Evolutionary conservation across 192 early-diverging fungal genomes (phyloP), one percentile per base, ranked within the genome.

Genomic region (Umbelopsis sp.): DNA sequence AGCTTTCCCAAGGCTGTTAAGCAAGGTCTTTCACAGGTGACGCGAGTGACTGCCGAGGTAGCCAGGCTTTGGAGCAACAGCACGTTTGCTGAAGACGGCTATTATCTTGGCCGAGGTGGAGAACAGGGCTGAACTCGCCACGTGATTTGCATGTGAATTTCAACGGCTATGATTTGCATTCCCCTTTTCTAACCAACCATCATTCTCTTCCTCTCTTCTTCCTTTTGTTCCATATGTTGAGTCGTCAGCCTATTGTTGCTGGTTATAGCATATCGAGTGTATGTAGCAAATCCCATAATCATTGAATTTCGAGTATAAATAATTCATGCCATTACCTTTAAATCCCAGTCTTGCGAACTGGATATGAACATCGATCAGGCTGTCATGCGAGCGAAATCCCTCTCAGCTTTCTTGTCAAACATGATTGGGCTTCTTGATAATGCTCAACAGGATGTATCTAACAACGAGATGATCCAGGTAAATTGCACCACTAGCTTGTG

Each of bases 1-100:
- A 25, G 33, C 20, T 78, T 71, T 67, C 71, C 76, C 27, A 73
- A 73, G 47, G n/a, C 71, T 15, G 49, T 78, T n/a, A 73, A 73
- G 45, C 76, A 78, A 46, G 76, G 76, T 3, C 73, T 68, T 49
- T 52, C 73, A 6, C 64, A 78, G 33, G 71, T 78, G 1, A 78
- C 76, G 2, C 48, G 76, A 27, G 68, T 78, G 16, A 78, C 76
- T 15, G 68, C 76, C 1, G 76, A 78, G 47, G 71, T 78, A 25
- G 76, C 76, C 20, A 68, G 66, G 22, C 21, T 72, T 15, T 77
- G 75, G 75, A 77, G 67, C 27, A 46, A 78, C n/a, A 69, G 68
- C 7, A 66, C 68, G 1, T 73, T 78, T 73, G 71, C 68, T 49
- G 68, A 78, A 67, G 67, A 78, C 23, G 70, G 76, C 3, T 78